A percentile compares a stretch with the other conserved stretches of the same genome.
Conservation (phyloP, 108 stramenopile species). For the Skeletonema menzelii region DNA sequence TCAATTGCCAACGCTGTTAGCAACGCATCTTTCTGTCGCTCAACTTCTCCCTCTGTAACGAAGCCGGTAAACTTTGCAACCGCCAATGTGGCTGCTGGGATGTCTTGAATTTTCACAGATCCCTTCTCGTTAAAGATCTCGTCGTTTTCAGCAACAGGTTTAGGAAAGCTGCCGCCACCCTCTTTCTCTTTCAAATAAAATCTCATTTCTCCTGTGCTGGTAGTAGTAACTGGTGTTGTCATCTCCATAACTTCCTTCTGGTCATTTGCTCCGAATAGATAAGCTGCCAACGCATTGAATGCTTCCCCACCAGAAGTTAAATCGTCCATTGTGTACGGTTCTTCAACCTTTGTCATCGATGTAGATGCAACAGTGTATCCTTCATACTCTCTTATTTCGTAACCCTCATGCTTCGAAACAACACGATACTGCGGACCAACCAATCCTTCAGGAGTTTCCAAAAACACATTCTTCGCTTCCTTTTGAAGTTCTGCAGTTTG, state of each 20-base stretch:
- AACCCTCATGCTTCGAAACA: conserved; percentile 52
- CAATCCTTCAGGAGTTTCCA: conserved; percentile 84
- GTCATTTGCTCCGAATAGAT: conserved; percentile 90
- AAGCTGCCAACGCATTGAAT: conserved; percentile 91
- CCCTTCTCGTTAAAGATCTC: conserved; percentile 53
- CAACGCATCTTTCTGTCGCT: conserved; percentile 86
- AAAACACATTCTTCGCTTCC: conserved; percentile 76
- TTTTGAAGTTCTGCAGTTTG: conserved; percentile 67
- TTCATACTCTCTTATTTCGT: conserved; percentile 88
- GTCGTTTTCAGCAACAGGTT: conserved; percentile 53
- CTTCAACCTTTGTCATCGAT: conserved; percentile 52
- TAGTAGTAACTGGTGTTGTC: conserved; percentile 93
- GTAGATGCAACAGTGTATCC: conserved; percentile 78
- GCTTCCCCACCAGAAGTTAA: conserved; percentile 61
- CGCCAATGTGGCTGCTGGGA: conserved; percentile 74
- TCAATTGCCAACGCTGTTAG: conserved; percentile 70
- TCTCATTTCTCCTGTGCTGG: conserved; percentile 82
- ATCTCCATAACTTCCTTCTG: conserved; percentile 84
- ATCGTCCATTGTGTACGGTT: conserved; percentile 55
- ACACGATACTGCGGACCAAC: conserved; percentile 75
- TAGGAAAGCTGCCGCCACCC: conserved; percentile 28
- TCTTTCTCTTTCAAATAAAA: conserved; percentile 64
- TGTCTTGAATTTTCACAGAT: conserved; percentile 60
- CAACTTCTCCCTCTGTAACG: conserved; percentile 89
- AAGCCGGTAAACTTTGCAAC: conserved; percentile 86